A percentile compares a stretch with the other conserved stretches of the same genome.
Conservation (phyloP, 1,284 basidiomycete genomes). For the Gomphus bonarii region DNA sequence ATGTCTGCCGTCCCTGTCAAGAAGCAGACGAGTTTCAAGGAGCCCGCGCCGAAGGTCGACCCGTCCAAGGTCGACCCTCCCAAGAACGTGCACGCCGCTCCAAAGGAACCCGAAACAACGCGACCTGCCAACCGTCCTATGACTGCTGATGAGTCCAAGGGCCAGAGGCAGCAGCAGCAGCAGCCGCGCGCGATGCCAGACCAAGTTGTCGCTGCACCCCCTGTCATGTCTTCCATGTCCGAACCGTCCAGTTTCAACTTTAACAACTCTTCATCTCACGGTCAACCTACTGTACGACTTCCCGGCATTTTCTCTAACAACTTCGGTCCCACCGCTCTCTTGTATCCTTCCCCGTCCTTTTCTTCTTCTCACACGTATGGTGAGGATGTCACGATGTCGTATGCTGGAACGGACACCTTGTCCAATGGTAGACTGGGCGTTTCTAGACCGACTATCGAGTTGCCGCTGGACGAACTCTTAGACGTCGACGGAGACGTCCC, state of each 20-base stretch:
- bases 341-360: constrained; percentile 52
- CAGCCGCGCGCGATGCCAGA: background rate
- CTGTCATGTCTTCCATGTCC: constrained; percentile 5
- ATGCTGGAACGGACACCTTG: constrained; percentile 42
- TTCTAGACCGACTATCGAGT: constrained; percentile 66
- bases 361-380: constrained; percentile 64
- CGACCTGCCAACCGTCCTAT: constrained; percentile 1
- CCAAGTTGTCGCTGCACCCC: background rate
- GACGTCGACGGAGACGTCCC: constrained; percentile 22
- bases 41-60: constrained; percentile 17
- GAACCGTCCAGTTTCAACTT: background rate
- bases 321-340: constrained; percentile 67
- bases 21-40: constrained; percentile 60
- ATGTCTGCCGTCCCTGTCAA: constrained; percentile 36
- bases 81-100: background rate
- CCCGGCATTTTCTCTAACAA: constrained; percentile 60
- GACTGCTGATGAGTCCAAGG: constrained; percentile 12
- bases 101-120: constrained; percentile 9
- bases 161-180: constrained; percentile 6
- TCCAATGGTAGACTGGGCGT: constrained; percentile 40
- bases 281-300: constrained; percentile 37
- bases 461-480: constrained; percentile 68
- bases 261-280: constrained; percentile 18
- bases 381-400: constrained; percentile 46
- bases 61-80: background rate